A percentile compares a stretch with the other conserved stretches of the same genome.
phyloP scores from a whole-genome alignment of 2,329 filamentous ascomycete species.

The Fusarium sp. region DNA sequence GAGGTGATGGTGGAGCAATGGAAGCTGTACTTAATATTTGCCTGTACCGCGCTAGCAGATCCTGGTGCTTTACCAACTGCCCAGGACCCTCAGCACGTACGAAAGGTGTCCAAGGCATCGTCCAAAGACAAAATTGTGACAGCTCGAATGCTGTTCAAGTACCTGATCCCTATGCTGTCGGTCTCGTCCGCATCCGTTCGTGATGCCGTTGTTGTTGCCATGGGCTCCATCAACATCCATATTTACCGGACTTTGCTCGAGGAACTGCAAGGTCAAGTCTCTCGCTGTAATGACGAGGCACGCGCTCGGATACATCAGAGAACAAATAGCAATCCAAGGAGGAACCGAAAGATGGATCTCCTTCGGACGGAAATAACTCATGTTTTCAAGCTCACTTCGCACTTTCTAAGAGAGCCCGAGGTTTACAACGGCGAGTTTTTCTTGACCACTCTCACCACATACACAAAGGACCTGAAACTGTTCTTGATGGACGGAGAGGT shows the following conservation, averaged over 20 bases:
- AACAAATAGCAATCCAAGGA: slow-evolving; percentile 82
- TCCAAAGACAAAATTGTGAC: slow-evolving; percentile 85
- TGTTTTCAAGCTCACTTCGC: slow-evolving; percentile 93
- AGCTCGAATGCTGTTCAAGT: slow-evolving; percentile 89
- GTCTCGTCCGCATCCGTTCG: slow-evolving; percentile 84
- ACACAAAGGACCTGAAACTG: slow-evolving; percentile 91
- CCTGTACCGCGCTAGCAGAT: slow-evolving; percentile 93
- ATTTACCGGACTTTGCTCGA: slow-evolving; percentile 93
- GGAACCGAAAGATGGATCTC: slow-evolving; percentile 86
- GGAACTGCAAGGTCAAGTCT: slow-evolving; percentile 87
- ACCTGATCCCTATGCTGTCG: slow-evolving; percentile 87
- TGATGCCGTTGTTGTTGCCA: slow-evolving; percentile 89
- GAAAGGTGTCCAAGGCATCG: slow-evolving; percentile 81
- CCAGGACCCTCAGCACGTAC: slow-evolving; percentile 78
- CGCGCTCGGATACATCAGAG: slow-evolving; percentile 88
- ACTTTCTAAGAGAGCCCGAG: slow-evolving; percentile 83
- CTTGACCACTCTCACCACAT: slow-evolving; percentile 86
- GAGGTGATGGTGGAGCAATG: slow-evolving; percentile 95
- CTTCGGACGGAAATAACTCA: slow-evolving; percentile 95
- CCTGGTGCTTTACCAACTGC: slow-evolving; percentile 69
- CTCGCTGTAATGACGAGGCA: slow-evolving; percentile 88
- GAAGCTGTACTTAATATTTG: slow-evolving; percentile 97
- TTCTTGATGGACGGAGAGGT: slow-evolving; percentile 96
- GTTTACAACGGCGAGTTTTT: slow-evolving; percentile 92
- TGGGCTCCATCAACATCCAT: slow-evolving; percentile 95